Evolutionary conservation across 1,139 yeast species (phyloP).

Genomic region (Barnettozyma hawaiiensis): DNA sequence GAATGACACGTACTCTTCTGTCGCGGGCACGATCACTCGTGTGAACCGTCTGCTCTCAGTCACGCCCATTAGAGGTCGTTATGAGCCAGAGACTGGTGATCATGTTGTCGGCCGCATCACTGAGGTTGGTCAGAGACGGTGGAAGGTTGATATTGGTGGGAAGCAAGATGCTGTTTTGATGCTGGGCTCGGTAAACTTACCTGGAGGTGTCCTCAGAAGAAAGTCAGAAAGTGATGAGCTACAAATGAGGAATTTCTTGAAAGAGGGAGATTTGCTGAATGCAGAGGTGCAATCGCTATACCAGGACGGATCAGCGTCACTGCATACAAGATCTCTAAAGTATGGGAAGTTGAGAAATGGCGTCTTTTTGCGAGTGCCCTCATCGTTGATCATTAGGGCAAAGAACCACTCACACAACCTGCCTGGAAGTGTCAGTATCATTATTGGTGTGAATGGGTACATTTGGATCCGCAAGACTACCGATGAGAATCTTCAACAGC

Average conservation of each 20-base stretch:
- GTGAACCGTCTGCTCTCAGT: conserved; percentile 87
- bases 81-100: conserved; percentile 93
- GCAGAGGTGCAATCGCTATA: conserved; percentile 93
- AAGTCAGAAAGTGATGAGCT: conserved; percentile 93
- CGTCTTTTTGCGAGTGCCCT: conserved; percentile 70
- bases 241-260: conserved; percentile 89
- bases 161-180: conserved; percentile 86
- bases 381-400: conserved; percentile 74
- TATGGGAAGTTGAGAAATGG: conserved; percentile 96
- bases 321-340: conserved; percentile 91
- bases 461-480: conserved; percentile 84
- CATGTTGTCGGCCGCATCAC: conserved; percentile 92
- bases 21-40: conserved; percentile 83
- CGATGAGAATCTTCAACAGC: conserved; percentile 25
- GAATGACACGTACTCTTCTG: conserved; percentile 74
- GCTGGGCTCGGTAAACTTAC: conserved; percentile 93
- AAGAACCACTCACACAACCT: conserved; percentile 81
- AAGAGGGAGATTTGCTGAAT: conserved; percentile 94
- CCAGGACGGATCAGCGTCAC: conserved; percentile 86
- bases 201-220: conserved; percentile 93
- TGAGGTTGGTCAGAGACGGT: conserved; percentile 88
- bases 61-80: conserved; percentile 77
- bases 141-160: conserved; percentile 97
- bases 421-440: conserved; percentile 87
- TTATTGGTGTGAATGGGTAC: conserved; percentile 91